Evolutionary conservation across 768 basidiomycete genomes (phyloP).

Genomic region (Podaxis sp.): DNA sequence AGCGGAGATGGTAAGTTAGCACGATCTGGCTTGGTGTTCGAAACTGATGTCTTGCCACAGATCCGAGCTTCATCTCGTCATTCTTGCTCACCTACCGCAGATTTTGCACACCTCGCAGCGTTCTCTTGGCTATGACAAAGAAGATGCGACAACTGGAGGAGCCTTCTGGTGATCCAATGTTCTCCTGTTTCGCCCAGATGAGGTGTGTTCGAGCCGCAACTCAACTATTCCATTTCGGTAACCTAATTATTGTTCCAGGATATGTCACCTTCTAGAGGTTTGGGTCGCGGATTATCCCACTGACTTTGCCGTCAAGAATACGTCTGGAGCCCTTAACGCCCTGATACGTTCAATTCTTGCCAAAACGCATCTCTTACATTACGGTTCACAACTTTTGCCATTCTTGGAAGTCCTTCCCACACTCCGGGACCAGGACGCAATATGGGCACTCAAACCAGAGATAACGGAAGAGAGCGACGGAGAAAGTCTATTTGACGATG

Average conservation of each 20-base stretch:
- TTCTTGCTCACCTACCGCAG: conserved; percentile 83
- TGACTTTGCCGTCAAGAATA: conserved; percentile 77
- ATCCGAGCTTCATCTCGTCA: conserved; percentile 71
- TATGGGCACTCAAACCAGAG: conserved; percentile 73
- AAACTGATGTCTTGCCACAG: conserved; percentile 28
- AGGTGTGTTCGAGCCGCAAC: conserved; percentile 38
- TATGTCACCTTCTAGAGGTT: conserved; percentile 71
- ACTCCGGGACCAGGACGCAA: conserved; percentile 61
- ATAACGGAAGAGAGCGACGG: conserved; percentile 64
- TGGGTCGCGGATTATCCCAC: conserved; percentile 76
- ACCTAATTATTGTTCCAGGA: conserved; percentile 37
- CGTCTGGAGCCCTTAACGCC: conserved; percentile 67
- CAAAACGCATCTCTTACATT: conserved; percentile 80
- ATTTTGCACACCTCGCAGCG: conserved; percentile 73
- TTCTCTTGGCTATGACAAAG: conserved; percentile 86
- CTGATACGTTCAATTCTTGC: conserved; percentile 75
- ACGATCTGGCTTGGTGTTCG: background rate
- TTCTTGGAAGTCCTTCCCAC: conserved; percentile 67
- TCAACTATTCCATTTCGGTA: background rate
- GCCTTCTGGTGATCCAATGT: conserved; percentile 74
- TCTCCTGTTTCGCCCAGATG: conserved; percentile 87
- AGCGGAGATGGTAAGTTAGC: conserved; percentile 70
- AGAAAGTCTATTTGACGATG: conserved; percentile 51
- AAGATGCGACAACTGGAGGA: conserved; percentile 75
- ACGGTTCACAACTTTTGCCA: conserved; percentile 78